Percentiles rank a stretch among this genome's conserved stretches.
phyloP scores from a whole-genome alignment of 768 basidiomycete genomes.

The Tylopilus subfusipes region DNA sequence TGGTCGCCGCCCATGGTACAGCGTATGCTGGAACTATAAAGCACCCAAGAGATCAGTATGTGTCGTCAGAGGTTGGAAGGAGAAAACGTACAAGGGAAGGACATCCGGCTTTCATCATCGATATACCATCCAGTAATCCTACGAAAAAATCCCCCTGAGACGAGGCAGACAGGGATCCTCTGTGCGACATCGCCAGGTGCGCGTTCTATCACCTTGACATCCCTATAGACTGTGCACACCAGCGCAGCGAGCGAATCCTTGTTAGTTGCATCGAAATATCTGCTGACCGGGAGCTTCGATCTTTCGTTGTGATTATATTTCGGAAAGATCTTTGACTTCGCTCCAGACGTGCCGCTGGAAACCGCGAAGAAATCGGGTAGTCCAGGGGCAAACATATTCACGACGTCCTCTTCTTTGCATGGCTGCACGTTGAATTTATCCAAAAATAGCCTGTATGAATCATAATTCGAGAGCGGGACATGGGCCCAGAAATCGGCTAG shows the following conservation, averaged over 20 bases:
- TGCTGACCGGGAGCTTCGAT: not conserved
- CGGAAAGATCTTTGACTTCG: slow-evolving; percentile 4
- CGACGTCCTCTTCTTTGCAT: slow-evolving; percentile 19
- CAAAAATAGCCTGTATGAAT: slow-evolving; percentile 13
- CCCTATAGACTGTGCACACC: not conserved
- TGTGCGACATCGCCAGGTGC: not conserved
- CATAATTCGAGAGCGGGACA: slow-evolving; percentile 13
- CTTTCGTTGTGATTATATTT: slow-evolving; percentile 5
- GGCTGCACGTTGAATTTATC: slow-evolving; percentile 12
- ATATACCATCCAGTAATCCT: slow-evolving; percentile 7
- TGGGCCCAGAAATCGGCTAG: slow-evolving; percentile 6
- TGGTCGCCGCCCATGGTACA: slow-evolving; percentile 16
- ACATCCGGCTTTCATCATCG: slow-evolving; percentile 10
- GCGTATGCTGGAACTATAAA: slow-evolving; percentile 9
- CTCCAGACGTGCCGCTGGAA: slow-evolving; percentile 19
- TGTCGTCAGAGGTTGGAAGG: not conserved
- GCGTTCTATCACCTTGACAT: slow-evolving; percentile 7
- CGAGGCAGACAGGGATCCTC: slow-evolving; percentile 8
- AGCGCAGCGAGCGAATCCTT: not conserved
- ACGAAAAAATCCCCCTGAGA: not conserved
- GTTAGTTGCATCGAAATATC: not conserved
- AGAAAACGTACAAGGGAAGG: not conserved
- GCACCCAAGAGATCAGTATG: not conserved
- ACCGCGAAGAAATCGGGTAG: slow-evolving; percentile 8
- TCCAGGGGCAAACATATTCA: slow-evolving; percentile 20